Base-by-base conservation (phyloP, 202 grass and related monocot species). In the Carex arenaria region DNA sequence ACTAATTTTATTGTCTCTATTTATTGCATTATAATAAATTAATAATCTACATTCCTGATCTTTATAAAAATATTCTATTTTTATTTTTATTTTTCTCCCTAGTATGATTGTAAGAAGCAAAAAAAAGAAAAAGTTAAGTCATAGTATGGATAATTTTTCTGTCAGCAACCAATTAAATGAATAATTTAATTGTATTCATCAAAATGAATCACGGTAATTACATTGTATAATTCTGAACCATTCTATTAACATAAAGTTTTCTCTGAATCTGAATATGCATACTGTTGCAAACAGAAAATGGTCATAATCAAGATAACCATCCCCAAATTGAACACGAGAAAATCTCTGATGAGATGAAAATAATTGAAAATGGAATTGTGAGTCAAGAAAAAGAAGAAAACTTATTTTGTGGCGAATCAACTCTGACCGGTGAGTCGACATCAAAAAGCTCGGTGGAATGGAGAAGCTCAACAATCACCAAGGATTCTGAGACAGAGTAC, bases 361-460 rank as follows among this genome's bases (percentile, higher is more conserved):
- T 82, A 68, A 31, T 55, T 59, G 51, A 36, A 15, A 68, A 82
- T 28, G 80, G 10, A 38, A 36, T 64, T 62, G 80, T 45, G 30
- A 78, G 83, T 1, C 61, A 75, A 23, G 85, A 86, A 63, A 69
- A 59, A 4, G 47, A 61, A 11, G 34, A 53, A 56, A 85, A 61
- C 56, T 67, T 86, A 80, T 82, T 92, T 55, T 82, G 79, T 28
- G 92, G 85, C 8, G 83, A 84, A 42, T 91, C 87, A 42, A 84
- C 82, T 36, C 84, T 91, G 79, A 87, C 93, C 15, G 90, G 95
- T 30, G 93, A 95, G 72, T 95, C 95, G 31, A 95, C 95, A 69
- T 98, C 91, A n/a, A 98, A 98, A 89, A 95, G 89, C 88, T 98
- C 93, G 2, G 84, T 89, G 82, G 93, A 93, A 68, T 95, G 93